phyloP scores from a whole-genome alignment of 2,329 filamentous ascomycete genomes.

The Hypoxylon sp. region DNA sequence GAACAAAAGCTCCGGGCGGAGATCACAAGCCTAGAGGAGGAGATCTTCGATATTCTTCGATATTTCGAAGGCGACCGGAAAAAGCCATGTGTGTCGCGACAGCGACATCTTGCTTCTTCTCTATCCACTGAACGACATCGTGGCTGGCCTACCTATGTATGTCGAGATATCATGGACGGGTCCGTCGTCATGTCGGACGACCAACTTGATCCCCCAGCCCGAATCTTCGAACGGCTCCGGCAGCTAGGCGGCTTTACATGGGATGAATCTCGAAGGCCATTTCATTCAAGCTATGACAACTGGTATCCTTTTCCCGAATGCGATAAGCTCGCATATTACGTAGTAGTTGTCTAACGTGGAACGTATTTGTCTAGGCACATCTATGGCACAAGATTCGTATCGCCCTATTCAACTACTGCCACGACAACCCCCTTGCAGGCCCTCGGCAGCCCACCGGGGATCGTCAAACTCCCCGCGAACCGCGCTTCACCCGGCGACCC shows the following conservation, averaged over 20 bases:
- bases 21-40: conserved; percentile 22
- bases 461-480: conserved; percentile 60
- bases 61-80: conserved; percentile 26
- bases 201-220: conserved; percentile 73
- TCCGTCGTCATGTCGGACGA: conserved; percentile 66
- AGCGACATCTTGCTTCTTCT: conserved; percentile 31
- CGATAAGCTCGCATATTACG: conserved; percentile 30
- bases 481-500: conserved; percentile 63
- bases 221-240: conserved; percentile 79
- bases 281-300: conserved; percentile 85
- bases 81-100: conserved; percentile 46
- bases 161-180: conserved; percentile 64
- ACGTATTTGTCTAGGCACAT: conserved; percentile 69
- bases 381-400: conserved; percentile 73
- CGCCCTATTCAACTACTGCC: conserved; percentile 63
- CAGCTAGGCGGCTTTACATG: conserved; percentile 82
- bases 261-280: conserved; percentile 74
- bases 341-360: conserved; percentile 42
- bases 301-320: conserved; percentile 68
- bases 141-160: conserved; percentile 46
- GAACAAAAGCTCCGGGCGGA: conserved; percentile 41
- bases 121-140: conserved; percentile 29
- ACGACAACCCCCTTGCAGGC: conserved; percentile 64
- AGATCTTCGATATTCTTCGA: conserved; percentile 10
- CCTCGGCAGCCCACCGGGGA: conserved; percentile 62